A percentile compares a stretch with the other conserved stretches of the same genome.
phyloP scores from a whole-genome alignment of 2,329 filamentous ascomycete species.

The Coccinonectria pachysandricola region DNA sequence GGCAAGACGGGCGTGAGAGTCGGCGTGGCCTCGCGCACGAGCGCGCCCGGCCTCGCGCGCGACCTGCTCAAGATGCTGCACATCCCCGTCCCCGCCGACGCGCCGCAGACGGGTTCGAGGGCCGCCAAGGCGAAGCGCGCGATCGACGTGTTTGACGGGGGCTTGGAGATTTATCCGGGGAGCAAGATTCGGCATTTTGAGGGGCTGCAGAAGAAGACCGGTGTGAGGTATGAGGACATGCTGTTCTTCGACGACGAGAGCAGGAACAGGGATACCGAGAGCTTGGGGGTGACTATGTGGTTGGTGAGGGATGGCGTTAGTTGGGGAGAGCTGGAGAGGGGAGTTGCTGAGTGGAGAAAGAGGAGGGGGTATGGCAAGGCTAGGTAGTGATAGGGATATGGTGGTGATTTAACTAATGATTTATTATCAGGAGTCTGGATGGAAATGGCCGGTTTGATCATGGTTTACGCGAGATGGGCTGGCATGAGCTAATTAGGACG shows the following conservation, averaged over 20 bases:
- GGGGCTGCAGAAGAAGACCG: conserved; percentile 58
- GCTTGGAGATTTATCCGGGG: conserved; percentile 60
- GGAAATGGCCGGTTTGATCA: too few species aligned
- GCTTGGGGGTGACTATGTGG: conserved; percentile 72
- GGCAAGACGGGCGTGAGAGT: conserved; percentile 38
- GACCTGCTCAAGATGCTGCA: conserved; percentile 71
- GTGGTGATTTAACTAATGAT: too few species aligned
- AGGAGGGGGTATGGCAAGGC: conserved; percentile 43
- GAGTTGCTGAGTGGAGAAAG: conserved; percentile 71
- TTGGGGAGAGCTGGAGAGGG: conserved; percentile 66
- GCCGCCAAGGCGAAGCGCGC: conserved; percentile 25
- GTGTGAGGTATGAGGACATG: conserved; percentile 71
- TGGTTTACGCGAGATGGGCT: too few species aligned
- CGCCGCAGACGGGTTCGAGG: too few species aligned
- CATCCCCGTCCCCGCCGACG: conserved; percentile 28
- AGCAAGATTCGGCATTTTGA: conserved; percentile 82
- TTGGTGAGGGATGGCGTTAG: conserved; percentile 72
- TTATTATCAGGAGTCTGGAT: too few species aligned
- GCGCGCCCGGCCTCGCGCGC: conserved; percentile 66
- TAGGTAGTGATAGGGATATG: too few species aligned
- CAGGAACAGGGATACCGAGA: conserved; percentile 72
- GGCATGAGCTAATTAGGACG: too few species aligned
- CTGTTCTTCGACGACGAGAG: conserved; percentile 92
- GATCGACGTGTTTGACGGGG: conserved; percentile 49
- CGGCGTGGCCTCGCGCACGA: conserved; percentile 71